A percentile compares a stretch with the other conserved stretches of the same genome.
These are phyloP conservation scores for Xylariaceae sp. DNA, from an alignment of 2,329 filamentous ascomycete species.

Conservation along the genomic window DNA sequence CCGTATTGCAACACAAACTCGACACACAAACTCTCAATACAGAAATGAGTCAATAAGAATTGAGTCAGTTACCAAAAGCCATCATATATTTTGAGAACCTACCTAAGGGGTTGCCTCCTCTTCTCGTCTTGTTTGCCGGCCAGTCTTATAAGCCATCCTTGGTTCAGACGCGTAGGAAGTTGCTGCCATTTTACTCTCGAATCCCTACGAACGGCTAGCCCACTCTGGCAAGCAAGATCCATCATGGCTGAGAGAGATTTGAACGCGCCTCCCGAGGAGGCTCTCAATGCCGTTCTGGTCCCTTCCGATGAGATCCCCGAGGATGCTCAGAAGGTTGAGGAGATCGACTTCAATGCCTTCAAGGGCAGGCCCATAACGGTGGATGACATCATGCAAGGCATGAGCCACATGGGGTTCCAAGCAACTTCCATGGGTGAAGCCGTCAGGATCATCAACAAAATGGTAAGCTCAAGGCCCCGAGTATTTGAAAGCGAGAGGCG, in stretches of 20 bases:
- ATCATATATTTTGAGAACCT: too few relatives aligned
- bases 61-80: too few relatives aligned
- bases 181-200: background rate
- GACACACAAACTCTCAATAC: too few relatives aligned
- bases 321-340: slow-evolving; percentile 73
- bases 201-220: background rate
- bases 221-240: background rate
- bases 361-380: slow-evolving; percentile 72
- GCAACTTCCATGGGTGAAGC: slow-evolving; percentile 70
- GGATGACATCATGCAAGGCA: slow-evolving; percentile 73
- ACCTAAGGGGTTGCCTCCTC: too few relatives aligned
- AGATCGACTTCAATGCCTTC: slow-evolving; percentile 86
- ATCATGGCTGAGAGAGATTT: slow-evolving; percentile 26
- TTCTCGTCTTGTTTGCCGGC: too few relatives aligned
- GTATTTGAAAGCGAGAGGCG: slow-evolving; percentile 14
- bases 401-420: slow-evolving; percentile 83
- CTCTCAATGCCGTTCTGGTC: slow-evolving; percentile 77
- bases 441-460: slow-evolving; percentile 86
- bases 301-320: slow-evolving; percentile 76
- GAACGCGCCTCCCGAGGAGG: slow-evolving; percentile 52
- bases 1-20: too few relatives aligned
- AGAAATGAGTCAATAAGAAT: too few relatives aligned
- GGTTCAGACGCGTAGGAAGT: too few relatives aligned
- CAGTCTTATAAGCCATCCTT: too few relatives aligned
- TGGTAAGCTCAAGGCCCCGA: slow-evolving; percentile 55